Base-by-base conservation (phyloP, 805 yeast species). In the Schizosaccharomyces cryophilus region DNA sequence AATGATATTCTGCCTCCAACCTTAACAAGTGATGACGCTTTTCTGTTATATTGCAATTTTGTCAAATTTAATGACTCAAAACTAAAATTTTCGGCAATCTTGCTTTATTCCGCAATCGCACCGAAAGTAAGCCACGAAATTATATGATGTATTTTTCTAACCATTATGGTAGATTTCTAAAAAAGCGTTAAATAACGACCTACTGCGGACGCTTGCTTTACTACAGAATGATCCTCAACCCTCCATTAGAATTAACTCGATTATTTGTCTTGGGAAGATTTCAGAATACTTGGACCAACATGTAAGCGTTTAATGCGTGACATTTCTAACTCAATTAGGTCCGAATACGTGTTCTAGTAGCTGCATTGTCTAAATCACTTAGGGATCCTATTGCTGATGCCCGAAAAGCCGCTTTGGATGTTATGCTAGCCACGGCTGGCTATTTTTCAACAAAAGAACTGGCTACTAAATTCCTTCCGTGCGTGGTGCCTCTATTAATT, bases 101-200 rank as follows among this genome's bases (percentile, higher is more conserved):
- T 29, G 21, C 19, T 51, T 51, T 24, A 19, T 29, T 21, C 56
- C 51, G 26, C 26, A 11, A 45, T 45, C 13, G 51, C 51, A 15
- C 4, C 51, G 13, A 45, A 45, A 45, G 51, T 45, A 45, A 45
- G 51, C 51, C 5, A 4, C 26, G 24, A 17, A 11, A 45, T n/a
- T 24, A 19, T 45, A 45, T 24, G 17, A 45, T 5, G 13, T 35
- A 4, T 4, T 35, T 7, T 45, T 45, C 6, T 35, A 24, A 9
- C 19, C 31, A 3, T 6, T 21, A 11, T 17, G 19, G 9, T 35
- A 29, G 35, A 21, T 51, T 51, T 29, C 56, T 5, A 51, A 51
- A 17, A 78, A 95, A 61, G 95, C 85, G 69, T 74, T 89, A 59
- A 90, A 90, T 69, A 88, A 88, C 67, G 97, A 93, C 59, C 72